These are phyloP conservation scores for Dactylella cylindrospora DNA, from an alignment of 2,329 filamentous ascomycete species.

Conservation along the genomic window DNA sequence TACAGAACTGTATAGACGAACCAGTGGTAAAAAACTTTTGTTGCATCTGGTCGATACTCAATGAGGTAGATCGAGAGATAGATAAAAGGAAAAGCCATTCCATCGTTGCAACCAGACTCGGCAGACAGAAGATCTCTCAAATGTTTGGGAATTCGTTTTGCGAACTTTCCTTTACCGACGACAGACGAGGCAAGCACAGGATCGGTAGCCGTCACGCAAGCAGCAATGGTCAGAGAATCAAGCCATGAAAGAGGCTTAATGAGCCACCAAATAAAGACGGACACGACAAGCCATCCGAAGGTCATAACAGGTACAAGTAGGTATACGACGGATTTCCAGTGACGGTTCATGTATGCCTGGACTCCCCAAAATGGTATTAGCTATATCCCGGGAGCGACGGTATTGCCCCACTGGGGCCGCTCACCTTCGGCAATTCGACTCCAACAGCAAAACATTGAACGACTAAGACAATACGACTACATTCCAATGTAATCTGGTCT, in stretches of 20 bases:
- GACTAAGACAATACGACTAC: conserved; percentile 83
- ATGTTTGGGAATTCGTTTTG: conserved; percentile 96
- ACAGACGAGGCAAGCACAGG: conserved; percentile 96
- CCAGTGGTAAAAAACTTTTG: conserved; percentile 77
- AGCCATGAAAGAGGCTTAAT: conserved; percentile 78
- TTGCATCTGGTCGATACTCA: conserved; percentile 70
- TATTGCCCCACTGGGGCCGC: conserved; percentile 1
- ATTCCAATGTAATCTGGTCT: conserved; percentile 84
- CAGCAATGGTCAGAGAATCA: conserved; percentile 80
- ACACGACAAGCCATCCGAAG: conserved; percentile 89
- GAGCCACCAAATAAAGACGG: conserved; percentile 93
- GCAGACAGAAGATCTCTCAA: conserved; percentile 90
- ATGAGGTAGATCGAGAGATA: conserved; percentile 91
- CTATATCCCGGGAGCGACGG: not conserved
- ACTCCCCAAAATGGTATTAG: conserved; percentile 46
- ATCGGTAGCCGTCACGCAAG: conserved; percentile 95
- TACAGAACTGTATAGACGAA: conserved; percentile 87
- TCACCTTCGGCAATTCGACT: conserved; percentile 75
- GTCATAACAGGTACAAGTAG: conserved; percentile 96
- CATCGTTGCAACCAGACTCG: conserved; percentile 98
- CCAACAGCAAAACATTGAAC: conserved; percentile 91
- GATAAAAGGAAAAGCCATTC: conserved; percentile 98
- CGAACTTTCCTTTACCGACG: conserved; percentile 98
- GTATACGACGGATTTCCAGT: conserved; percentile 89
- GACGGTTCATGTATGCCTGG: conserved; percentile 82